Evolutionary conservation across 345 rosid genomes (phyloP).

Genomic region (Sisymbrium altissimum): DNA sequence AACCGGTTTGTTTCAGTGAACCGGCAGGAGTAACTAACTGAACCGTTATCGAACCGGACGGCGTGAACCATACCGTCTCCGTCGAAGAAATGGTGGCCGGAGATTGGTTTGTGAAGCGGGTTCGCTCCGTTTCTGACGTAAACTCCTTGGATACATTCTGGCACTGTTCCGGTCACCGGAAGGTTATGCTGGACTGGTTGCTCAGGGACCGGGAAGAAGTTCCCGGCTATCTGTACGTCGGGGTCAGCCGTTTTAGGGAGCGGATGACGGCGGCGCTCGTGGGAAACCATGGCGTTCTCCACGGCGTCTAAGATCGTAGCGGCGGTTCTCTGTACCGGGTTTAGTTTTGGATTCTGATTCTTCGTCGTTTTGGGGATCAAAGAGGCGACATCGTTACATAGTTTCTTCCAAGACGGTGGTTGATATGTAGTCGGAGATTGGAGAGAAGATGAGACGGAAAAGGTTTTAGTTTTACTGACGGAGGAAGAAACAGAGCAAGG

Average conservation of each 20-base stretch:
- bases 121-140: slow-evolving; percentile 86
- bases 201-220: slow-evolving; percentile 78
- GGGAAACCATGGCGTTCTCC: slow-evolving; percentile 52
- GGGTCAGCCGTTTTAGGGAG: slow-evolving; percentile 79
- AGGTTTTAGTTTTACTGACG: background rate
- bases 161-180: slow-evolving; percentile 57
- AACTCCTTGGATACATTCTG: slow-evolving; percentile 58
- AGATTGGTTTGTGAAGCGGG: slow-evolving; percentile 68
- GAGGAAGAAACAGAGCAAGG: slow-evolving; percentile 27
- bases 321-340: slow-evolving; percentile 53
- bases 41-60: slow-evolving; percentile 46
- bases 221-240: slow-evolving; percentile 62
- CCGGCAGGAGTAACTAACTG: slow-evolving; percentile 68
- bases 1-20: slow-evolving; percentile 68
- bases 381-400: slow-evolving; percentile 6
- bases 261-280: slow-evolving; percentile 45
- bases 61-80: slow-evolving; percentile 93
- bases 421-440: slow-evolving; percentile 29
- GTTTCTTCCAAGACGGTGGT: slow-evolving; percentile 30
- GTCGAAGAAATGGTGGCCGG: slow-evolving; percentile 86
- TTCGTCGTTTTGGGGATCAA: slow-evolving; percentile 18
- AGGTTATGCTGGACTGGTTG: slow-evolving; percentile 51
- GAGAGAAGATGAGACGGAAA: slow-evolving; percentile 34
- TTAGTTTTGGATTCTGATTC: slow-evolving; percentile 32
- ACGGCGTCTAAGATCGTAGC: slow-evolving; percentile 54